Evolutionary conservation across 306 rosid genomes (phyloP), one percentile per base, ranked within the genome.

Genomic region (Cajanus cajan): DNA sequence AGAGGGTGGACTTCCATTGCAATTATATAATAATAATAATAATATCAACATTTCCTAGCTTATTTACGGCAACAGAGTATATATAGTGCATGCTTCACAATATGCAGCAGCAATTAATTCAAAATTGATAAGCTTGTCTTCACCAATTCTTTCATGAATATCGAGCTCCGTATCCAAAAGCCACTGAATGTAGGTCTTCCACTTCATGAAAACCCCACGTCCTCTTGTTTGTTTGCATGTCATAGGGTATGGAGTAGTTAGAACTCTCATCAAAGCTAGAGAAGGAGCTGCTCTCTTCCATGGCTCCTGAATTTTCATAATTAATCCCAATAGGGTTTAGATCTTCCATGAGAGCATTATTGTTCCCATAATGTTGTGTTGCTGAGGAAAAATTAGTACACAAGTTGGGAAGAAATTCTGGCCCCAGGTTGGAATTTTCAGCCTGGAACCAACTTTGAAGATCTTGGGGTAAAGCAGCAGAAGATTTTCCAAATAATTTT

Each of bases 211-310:
- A 90, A 19, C 62, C 83, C 94, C 97, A 84, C 44, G 82, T 87
- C 81, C 76, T 85, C 62, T 36, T 66, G 77, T 80, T 85, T 55
- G 81, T 80, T 74, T 87, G 89, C 89, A 79, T 74, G 67, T 89
- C 93, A 71, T 85, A 80, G 67, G 92, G 87, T 84, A 88, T 85
- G 51, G 96, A 83, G 70, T 81, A 82, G 68, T 80, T 82, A 43
- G 88, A 87, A 67, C 85, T 81, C 51, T 93, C 97, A 0, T 90
- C 94, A 80, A 85, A 91, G 89, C 92, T 90, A 15, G 89, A 91
- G 47, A 88, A 90, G 14, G 97, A 90, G 36, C 77, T 80, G 51
- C 79, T 88, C 63, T 93, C 90, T 18, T 92, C 96, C 39, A 77
- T 74, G 77, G 45, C 67, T 48, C 80, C 70, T 47, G 88, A 88